Percentiles rank a stretch among this genome's conserved stretches.
phyloP scores from a whole-genome alignment of 2,329 filamentous ascomycete species.

The Passalora sequoiae region DNA sequence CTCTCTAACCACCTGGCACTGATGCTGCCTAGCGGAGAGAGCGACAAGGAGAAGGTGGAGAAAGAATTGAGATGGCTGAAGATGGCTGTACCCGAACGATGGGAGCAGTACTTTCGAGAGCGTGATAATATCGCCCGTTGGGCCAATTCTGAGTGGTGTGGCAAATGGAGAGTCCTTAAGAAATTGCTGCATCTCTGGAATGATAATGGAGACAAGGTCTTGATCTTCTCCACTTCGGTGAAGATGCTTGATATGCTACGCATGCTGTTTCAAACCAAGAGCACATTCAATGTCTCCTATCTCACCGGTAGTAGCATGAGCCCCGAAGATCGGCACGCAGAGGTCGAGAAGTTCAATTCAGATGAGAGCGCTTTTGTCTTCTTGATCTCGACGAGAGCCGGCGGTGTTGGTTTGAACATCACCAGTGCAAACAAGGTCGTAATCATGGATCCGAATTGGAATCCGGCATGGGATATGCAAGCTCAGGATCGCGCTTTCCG shows the following conservation, averaged over 20 bases:
- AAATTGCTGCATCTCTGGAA: conserved; percentile 89
- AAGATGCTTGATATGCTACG: conserved; percentile 77
- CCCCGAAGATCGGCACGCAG: conserved; percentile 72
- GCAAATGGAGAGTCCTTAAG: conserved; percentile 90
- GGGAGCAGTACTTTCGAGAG: conserved; percentile 67
- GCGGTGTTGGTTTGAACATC: conserved; percentile 91
- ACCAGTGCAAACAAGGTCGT: conserved; percentile 98
- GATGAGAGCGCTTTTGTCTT: conserved; percentile 88
- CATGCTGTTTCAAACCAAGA: conserved; percentile 77
- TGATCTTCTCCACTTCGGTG: conserved; percentile 92
- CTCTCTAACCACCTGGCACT: conserved; percentile 89
- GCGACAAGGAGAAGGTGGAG: conserved; percentile 66
- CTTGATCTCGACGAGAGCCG: conserved; percentile 87
- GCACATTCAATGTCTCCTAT: conserved; percentile 82
- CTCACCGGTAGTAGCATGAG: conserved; percentile 79
- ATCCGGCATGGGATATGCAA: conserved; percentile 88
- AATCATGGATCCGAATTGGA: conserved; percentile 96
- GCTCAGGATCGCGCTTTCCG: conserved; percentile 95
- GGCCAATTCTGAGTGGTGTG: conserved; percentile 85
- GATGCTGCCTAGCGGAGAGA: conserved; percentile 64
- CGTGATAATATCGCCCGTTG: conserved; percentile 75
- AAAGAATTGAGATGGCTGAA: conserved; percentile 70
- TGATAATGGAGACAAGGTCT: conserved; percentile 81
- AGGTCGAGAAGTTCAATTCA: conserved; percentile 87
- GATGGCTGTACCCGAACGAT: conserved; percentile 64